Conservation (phyloP, 2,329 filamentous ascomycete genomes). For the Ophiostoma angusticollis region DNA sequence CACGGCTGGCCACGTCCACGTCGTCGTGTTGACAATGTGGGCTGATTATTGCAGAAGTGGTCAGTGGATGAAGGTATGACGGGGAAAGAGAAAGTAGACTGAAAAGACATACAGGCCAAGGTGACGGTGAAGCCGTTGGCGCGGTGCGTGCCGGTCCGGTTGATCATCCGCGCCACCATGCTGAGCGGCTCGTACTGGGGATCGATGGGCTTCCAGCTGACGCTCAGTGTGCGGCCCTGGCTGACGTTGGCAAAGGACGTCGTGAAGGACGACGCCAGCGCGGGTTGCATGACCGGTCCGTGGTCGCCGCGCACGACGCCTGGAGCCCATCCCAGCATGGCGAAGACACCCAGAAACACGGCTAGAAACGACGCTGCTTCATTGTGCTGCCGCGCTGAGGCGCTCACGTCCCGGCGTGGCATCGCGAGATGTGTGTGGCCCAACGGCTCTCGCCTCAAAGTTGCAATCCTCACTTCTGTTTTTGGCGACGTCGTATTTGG, state of each 20-base stretch:
- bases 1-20: conserved; percentile 15
- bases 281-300: not conserved
- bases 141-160: conserved; percentile 9
- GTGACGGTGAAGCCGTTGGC: conserved; percentile 14
- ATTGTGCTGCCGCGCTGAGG: no score
- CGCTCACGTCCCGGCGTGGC: no score
- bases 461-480: no score
- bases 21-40: conserved; percentile 12
- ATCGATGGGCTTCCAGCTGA: conserved; percentile 15
- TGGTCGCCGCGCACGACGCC: no score
- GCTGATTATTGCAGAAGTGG: no score
- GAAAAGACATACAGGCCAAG: conserved; percentile 15
- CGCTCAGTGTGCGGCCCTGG: conserved; percentile 10
- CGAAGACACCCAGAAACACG: not conserved
- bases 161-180: conserved; percentile 17
- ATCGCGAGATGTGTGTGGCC: no score
- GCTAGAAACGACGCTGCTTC: no score
- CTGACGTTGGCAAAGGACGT: conserved; percentile 16
- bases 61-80: no score
- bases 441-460: no score
- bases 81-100: no score
- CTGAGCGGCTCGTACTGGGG: conserved; percentile 15
- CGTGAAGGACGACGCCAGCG: conserved; percentile 14
- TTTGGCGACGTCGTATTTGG: no score
- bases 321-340: no score